Percentiles rank a stretch among this genome's conserved stretches.
These are phyloP conservation scores for Vitis vinifera DNA, from an alignment of 164 flowering plant genomes.

Conservation along the genomic window DNA sequence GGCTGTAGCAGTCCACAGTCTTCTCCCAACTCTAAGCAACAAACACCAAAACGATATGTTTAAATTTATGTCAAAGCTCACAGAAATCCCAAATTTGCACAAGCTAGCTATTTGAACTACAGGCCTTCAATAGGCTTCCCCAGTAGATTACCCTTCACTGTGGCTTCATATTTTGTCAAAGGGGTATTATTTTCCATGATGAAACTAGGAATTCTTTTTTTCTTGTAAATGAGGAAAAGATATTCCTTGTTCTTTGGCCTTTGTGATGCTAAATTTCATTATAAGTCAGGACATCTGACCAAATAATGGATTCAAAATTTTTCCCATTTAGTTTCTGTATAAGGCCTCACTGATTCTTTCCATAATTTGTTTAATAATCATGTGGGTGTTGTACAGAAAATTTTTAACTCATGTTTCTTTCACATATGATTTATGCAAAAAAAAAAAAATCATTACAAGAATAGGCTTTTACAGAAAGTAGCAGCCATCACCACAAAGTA, in stretches of 20 bases:
- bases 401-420: too few species aligned
- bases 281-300: background rate
- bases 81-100: background rate
- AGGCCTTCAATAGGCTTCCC: background rate
- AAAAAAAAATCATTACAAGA: background rate
- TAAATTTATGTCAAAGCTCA: background rate
- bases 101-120: background rate
- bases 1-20: conserved; percentile 60
- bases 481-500: background rate
- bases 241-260: background rate
- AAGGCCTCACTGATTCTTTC: too few species aligned
- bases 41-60: background rate
- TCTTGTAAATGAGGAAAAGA: background rate
- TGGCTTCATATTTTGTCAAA: too few species aligned
- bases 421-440: too few species aligned
- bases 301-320: background rate
- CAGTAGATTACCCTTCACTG: background rate
- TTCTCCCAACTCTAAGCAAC: conserved; percentile 59
- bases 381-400: background rate
- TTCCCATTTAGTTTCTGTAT: background rate
- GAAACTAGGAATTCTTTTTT: background rate
- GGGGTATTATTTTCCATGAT: too few species aligned
- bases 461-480: background rate
- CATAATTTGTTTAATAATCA: background rate
- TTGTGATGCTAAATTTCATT: too few species aligned